Percentiles rank a stretch among this genome's conserved stretches.
Evolutionary conservation across 441 rosid species (phyloP).

Genomic region (Omphalea diandra): DNA sequence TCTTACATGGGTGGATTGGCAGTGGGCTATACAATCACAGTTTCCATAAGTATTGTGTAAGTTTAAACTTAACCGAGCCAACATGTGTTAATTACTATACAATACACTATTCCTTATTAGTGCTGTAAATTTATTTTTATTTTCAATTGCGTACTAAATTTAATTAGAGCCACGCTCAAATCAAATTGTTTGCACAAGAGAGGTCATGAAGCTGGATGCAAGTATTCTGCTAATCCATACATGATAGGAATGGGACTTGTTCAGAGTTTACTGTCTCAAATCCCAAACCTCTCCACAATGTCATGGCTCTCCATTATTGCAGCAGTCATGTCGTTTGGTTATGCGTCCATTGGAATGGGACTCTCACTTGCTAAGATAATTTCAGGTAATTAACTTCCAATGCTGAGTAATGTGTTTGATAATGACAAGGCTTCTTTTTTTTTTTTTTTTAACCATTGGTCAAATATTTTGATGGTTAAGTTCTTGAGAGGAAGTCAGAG

Average conservation of each 20-base stretch:
- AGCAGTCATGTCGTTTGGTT: slow-evolving; percentile 37
- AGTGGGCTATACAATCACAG: slow-evolving; percentile 34
- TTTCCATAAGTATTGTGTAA: slow-evolving; percentile 34
- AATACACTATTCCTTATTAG: too few relatives aligned
- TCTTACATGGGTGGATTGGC: slow-evolving; percentile 18
- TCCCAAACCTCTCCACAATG: slow-evolving; percentile 33
- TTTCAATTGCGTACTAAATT: too few relatives aligned
- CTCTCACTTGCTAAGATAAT: slow-evolving; percentile 31
- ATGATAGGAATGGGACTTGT: slow-evolving; percentile 27
- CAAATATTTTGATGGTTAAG: too few relatives aligned
- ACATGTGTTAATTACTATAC: too few relatives aligned
- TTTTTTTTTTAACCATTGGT: too few relatives aligned
- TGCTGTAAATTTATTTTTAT: too few relatives aligned
- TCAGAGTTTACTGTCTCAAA: slow-evolving; percentile 35
- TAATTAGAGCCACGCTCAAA: slow-evolving; percentile 25
- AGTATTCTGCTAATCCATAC: slow-evolving; percentile 17
- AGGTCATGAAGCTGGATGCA: slow-evolving; percentile 22
- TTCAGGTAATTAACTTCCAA: slow-evolving; percentile 17
- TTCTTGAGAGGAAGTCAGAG: too few relatives aligned
- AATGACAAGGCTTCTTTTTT: too few relatives aligned
- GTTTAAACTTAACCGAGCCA: too few relatives aligned
- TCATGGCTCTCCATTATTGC: slow-evolving; percentile 39
- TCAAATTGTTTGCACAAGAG: slow-evolving; percentile 35
- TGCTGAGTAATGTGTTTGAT: not conserved
- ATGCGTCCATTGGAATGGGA: slow-evolving; percentile 39